Percentiles rank a stretch among this genome's conserved stretches.
phyloP scores from a whole-genome alignment of 208 protist genomes.

The Trypanosomatidae sp. region DNA sequence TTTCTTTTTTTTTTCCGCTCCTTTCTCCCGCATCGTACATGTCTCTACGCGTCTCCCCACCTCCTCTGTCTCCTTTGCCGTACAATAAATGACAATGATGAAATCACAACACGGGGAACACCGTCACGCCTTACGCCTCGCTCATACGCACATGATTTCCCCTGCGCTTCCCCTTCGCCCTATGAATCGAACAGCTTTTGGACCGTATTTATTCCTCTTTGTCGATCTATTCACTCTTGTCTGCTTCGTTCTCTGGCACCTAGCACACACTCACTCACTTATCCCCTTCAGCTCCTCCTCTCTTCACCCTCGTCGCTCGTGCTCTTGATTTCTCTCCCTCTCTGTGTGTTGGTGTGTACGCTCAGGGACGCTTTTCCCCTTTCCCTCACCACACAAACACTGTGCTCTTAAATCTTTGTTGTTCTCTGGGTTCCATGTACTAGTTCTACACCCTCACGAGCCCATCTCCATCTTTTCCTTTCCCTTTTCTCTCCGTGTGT shows the following conservation, averaged over 20 bases:
- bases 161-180: background rate
- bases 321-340: background rate
- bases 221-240: background rate
- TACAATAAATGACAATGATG: background rate
- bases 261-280: slow-evolving; percentile 1
- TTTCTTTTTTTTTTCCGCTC: background rate
- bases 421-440: background rate
- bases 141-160: background rate
- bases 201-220: background rate
- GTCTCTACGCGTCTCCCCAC: background rate
- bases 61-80: background rate
- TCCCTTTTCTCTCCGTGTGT: background rate
- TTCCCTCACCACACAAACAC: background rate
- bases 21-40: background rate
- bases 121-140: background rate
- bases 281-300: background rate
- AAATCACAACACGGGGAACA: background rate
- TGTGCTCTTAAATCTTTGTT: background rate
- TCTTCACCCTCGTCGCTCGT: background rate
- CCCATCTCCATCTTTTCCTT: background rate
- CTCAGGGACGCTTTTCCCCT: background rate
- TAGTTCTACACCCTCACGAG: slow-evolving; percentile 1
- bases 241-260: background rate
- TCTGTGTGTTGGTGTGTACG: background rate
- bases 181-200: background rate